Evolutionary conservation across 345 rosid genomes (phyloP), one percentile per base, ranked within the genome.

Genomic region (Boechera divaricarpa): DNA sequence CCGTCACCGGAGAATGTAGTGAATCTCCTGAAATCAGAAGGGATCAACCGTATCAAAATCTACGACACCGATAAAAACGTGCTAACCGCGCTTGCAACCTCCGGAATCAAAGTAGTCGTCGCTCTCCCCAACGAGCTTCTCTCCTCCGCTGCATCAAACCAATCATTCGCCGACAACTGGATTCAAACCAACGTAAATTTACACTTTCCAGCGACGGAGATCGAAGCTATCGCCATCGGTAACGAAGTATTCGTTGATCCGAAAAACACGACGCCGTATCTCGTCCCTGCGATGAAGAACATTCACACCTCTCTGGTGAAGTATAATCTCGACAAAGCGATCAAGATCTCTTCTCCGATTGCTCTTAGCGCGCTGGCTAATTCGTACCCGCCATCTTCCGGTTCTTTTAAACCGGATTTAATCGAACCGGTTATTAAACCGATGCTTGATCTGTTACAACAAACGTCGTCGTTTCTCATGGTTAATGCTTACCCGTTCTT

Each of bases 191-290:
- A 83, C 75, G 77, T 94, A 28, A 45, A 63, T 3, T 73, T 82
- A 2, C 84, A 80, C 82, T 74, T 79, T 55, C 98, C 93, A 0
- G 59, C 82, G 4, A 87, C 97, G 7, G 45, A 77, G 51, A 87
- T 94, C 52, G 91, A 87, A 80, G 90, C 92, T 58, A 82, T 94
- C 47, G 91, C 97, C 1, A 87, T 94, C 0, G 97, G 98, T 3
- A 94, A 94, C 71, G 98, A 94, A 58, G 94, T 92, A 5, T 92
- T 94, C 57, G 97, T 75, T 47, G 97, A 87, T 72, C 89, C 94
- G 0, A 84, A 66, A 1, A 87, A 89, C 83, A 87, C 85, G 9
- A 91, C 92, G 2, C 35, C 51, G 21, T 87, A 35, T 73, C 91
- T 94, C 24, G 93, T 92, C 0, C 83, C 91, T 2, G 98, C 98